Base-by-base conservation (phyloP, 2,329 filamentous ascomycete species). In the Phyllosticta citrichinensis region DNA sequence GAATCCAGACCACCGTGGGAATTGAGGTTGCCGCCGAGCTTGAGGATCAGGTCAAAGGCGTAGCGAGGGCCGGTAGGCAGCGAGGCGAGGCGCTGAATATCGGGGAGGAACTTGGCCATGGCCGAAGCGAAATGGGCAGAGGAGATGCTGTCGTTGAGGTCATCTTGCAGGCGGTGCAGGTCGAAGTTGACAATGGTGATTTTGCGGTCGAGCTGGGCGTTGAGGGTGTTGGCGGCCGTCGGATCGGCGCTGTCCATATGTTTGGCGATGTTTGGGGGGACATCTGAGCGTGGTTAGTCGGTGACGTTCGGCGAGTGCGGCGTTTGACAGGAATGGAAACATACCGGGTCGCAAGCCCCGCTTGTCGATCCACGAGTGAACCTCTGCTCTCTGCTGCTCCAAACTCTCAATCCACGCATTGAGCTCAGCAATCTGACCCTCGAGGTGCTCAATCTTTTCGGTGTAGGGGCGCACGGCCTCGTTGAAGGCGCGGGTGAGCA, bases 171-270 rank as follows among this genome's bases (percentile, higher is more conserved):
- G 57, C 79, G 77, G 73, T 82, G 79, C 3, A 82, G 77, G 67
- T 81, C 79, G 68, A 81, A 81, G 72, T 82, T 81, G 60, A 82
- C 79, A 60, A 82, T 81, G 47, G 79, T 81, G 71, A 82, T 82
- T 66, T 81, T 81, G 75, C 79, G 79, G 69, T 82, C 79, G 63
- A 82, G 77, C 67, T 82, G 79, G n/a, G 78, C 79, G 67, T 81
- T 81, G 63, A 82, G 76, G 1, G 79, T 80, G 35, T 74, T 70
- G 35, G 79, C 79, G 22, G 78, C 77, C 63, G 79, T 76, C 20
- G 78, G 75, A 5, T 75, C 76, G 54, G 77, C 74, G 25, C 72
- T 72, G 68, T 81, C 79, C 79, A 82, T 81, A 63, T 77, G 76
- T 64, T 77, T 76, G 52, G 79, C 79, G 63, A 82, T 81, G 62